Base-by-base conservation (phyloP, 1,284 basidiomycete genomes). In the Tremellales sp. region DNA sequence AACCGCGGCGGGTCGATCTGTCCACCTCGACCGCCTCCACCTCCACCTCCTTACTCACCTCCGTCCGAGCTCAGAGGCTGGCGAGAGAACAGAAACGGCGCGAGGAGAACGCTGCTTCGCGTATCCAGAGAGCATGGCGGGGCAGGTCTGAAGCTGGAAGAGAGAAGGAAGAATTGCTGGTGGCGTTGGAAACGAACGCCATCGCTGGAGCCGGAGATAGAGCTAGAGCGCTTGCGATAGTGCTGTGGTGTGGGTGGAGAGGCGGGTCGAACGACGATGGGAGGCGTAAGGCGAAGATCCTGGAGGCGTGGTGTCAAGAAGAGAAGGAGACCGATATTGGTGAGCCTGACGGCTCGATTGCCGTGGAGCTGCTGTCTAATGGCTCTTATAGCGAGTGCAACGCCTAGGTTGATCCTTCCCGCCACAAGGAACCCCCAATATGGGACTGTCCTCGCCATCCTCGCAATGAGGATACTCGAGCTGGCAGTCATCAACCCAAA, bases 51-150 rank as follows among this genome's bases (percentile, higher is more conserved):
- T 48, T 71, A 14, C 48, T 71, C 2, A 55, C 40, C 19, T 50
- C 50, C 6, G 57, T 71, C 38, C 53, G 67, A 43, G 60, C 61
- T 1, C 63, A 72, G 44, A 58, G 70, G 14, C 51, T 51, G 18
- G 59, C 58, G 1, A 44, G 71, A 25, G 70, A 72, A 51, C 47
- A 59, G 13, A 42, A 50, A 16, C 50, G 66, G 5, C 47, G 42
- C n/a, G 53, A 64, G 28, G 62, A 68, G 19, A 37, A 47, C 8
- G 59, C 66, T 1, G 67, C 66, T 0, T 29, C 55, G 5, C 37
- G 43, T 0, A 61, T 73, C 5, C 71, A 73, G 51, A 50, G 60
- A n/a, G 47, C 65, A 14, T 73, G 68, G 70, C 48, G 70, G 34
- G 70, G 68, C 0, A 51, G 61, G 7, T 41, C 40, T 21, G 56